Evolutionary conservation across 1,284 basidiomycete genomes (phyloP), one percentile per base, ranked within the genome.

Genomic region (Apiotrichum laibachii): DNA sequence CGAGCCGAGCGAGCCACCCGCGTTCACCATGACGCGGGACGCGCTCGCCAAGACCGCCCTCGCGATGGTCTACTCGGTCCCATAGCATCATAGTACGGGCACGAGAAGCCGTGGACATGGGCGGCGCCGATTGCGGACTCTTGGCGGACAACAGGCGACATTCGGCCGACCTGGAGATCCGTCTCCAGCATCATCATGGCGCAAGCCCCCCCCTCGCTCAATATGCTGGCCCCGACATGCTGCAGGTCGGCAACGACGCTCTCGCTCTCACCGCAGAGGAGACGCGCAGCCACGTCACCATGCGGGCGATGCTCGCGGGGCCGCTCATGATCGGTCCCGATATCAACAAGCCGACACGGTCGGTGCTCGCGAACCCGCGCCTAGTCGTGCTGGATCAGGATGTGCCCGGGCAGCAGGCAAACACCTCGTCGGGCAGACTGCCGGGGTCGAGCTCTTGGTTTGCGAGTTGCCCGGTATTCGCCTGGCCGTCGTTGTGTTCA

Each of bases 221-320:
- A 1, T 53, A 42, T 40, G 44, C 43, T 42, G 51, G 44, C 51
- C 51, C 51, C 31, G 51, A 53, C 42, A 53, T 53, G 51, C 51
- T 53, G 22, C 51, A 53, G 51, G 33, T 53, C 43, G 51, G 51
- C 11, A 53, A 53, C 43, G 51, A 42, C 15, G 21, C 3, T 15
- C 34, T 53, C 31, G n/a, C n/a, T n/a, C n/a, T n/a, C n/a, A 53
- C 51, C 7, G 31, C 26, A 7, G 51, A 33, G 19, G 51, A 53
- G 43, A 53, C 40, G 12, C 22, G 33, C 16, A n/a, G 18, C 0
- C 51, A 53, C 51, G 26, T 53, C 31, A 42, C 51, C 7, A 53
- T 53, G 42, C 44, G 51, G 51, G 51, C 51, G 11, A 53, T 53
- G 51, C 42, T 53, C 43, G 51, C 51, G 5, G 51, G 40, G n/a